phyloP scores from a whole-genome alignment of 2,329 filamentous ascomycete species.

The Beauveria australis region DNA sequence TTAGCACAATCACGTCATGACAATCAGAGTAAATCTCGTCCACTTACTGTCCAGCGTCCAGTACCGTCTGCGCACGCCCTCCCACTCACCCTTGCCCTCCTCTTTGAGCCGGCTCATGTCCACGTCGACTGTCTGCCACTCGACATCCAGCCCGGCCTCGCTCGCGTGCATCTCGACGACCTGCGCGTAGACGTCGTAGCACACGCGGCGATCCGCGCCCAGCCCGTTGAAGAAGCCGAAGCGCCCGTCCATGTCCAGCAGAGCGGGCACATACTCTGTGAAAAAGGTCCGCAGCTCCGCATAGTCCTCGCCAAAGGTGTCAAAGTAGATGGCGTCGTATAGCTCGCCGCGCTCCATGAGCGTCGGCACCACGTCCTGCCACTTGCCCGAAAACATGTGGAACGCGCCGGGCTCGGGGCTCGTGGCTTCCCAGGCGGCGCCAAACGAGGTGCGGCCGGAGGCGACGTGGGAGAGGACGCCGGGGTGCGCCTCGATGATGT shows the following conservation, averaged over 20 bases:
- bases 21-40: background rate
- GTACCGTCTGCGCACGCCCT: constrained; percentile 79
- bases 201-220: constrained; percentile 83
- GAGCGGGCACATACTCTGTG: constrained; percentile 71
- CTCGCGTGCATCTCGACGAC: constrained; percentile 86
- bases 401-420: constrained; percentile 58
- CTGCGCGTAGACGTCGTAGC: constrained; percentile 92
- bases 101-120: constrained; percentile 57
- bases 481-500: constrained; percentile 81
- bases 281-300: constrained; percentile 79
- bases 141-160: constrained; percentile 82
- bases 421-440: constrained; percentile 44
- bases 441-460: constrained; percentile 38
- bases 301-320: constrained; percentile 96
- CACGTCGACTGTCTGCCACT: constrained; percentile 73
- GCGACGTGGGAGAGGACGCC: constrained; percentile 61
- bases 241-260: constrained; percentile 63
- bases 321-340: constrained; percentile 91
- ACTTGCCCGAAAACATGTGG: constrained; percentile 62
- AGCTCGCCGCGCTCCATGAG: constrained; percentile 60
- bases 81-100: constrained; percentile 69
- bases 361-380: constrained; percentile 71
- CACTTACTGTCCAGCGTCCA: constrained; percentile 71
- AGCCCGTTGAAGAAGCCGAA: constrained; percentile 90
- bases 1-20: constrained; percentile 15